Evolutionary conservation across 495 filamentous ascomycete genomes (phyloP).

Genomic region (Aspergillus sclerotioniger): DNA sequence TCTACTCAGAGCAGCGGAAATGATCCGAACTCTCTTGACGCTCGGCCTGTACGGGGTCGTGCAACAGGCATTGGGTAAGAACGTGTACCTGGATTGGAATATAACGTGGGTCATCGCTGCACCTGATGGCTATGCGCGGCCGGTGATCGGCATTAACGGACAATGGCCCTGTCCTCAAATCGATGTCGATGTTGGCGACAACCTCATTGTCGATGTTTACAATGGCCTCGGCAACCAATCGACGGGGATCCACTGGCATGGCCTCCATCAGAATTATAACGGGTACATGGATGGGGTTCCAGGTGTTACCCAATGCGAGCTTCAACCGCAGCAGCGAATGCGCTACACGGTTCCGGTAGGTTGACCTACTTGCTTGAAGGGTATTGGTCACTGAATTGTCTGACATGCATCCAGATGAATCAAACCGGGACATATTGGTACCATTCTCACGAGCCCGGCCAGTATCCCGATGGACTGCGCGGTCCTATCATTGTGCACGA

Average conservation of each 20-base stretch:
- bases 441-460: conserved; percentile 61
- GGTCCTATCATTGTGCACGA: conserved; percentile 68
- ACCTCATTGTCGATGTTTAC: conserved; percentile 61
- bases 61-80: not conserved
- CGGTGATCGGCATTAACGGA: conserved; percentile 71
- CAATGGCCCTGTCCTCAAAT: conserved; percentile 69
- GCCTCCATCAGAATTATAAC: conserved; percentile 63
- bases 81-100: conserved; percentile 29
- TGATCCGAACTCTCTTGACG: conserved; percentile 3
- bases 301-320: conserved; percentile 59
- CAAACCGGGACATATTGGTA: conserved; percentile 78
- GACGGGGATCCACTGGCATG: conserved; percentile 73
- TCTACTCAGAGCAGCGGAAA: not conserved
- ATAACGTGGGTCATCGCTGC: conserved; percentile 72
- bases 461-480: conserved; percentile 70
- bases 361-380: not conserved
- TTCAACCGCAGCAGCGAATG: not conserved
- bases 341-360: conserved; percentile 2
- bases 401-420: conserved; percentile 32
- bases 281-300: conserved; percentile 66
- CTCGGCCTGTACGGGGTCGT: conserved; percentile 2
- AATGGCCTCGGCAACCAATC: conserved; percentile 66
- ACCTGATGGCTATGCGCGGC: conserved; percentile 65
- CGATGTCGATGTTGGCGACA: conserved; percentile 61
- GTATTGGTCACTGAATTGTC: not conserved